Evolutionary conservation across 192 early-diverging fungal genomes (phyloP).

Genomic region (Coemansia nantahalensis): DNA sequence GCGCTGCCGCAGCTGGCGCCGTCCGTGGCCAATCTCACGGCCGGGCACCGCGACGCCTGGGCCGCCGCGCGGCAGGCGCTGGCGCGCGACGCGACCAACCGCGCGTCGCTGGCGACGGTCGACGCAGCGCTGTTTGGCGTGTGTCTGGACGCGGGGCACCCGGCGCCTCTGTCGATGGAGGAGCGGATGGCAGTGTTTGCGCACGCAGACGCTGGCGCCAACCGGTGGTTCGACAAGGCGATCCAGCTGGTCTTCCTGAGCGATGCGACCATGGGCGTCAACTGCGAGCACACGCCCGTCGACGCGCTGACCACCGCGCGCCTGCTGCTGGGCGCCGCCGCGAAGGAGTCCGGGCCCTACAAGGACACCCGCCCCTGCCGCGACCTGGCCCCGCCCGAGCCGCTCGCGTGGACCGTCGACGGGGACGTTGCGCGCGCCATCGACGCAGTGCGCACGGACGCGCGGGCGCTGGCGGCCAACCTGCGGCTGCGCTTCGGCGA

Average conservation of each 20-base stretch:
- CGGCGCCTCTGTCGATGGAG: constrained; percentile 66
- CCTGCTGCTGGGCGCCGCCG: constrained; percentile 70
- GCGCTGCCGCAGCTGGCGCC: constrained; percentile 20
- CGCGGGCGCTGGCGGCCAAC: constrained; percentile 63
- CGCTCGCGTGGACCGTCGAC: constrained; percentile 71
- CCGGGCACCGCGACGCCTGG: constrained; percentile 88
- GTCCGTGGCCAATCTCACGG: constrained; percentile 78
- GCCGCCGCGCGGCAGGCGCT: constrained; percentile 58
- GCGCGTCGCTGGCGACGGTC: constrained; percentile 59
- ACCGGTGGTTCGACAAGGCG: constrained; percentile 98
- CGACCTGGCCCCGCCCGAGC: constrained; percentile 51
- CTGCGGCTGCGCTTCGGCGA: constrained; percentile 70
- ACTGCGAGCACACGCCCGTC: constrained; percentile 94
- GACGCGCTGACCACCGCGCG: constrained; percentile 87
- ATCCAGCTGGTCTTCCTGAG: constrained; percentile 82
- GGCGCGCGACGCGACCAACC: constrained; percentile 51
- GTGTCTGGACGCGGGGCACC: constrained; percentile 88
- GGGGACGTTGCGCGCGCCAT: constrained; percentile 56
- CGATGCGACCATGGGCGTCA: constrained; percentile 86
- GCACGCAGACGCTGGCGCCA: constrained; percentile 73
- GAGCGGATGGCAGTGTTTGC: constrained; percentile 68
- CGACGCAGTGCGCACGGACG: constrained; percentile 61
- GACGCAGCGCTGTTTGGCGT: constrained; percentile 83
- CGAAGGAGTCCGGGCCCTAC: constrained; percentile 25
- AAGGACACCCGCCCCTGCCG: constrained; percentile 30